Evolutionary conservation across 2,329 filamentous ascomycete species (phyloP), one percentile per base, ranked within the genome.

Genomic region (Sporothrix variecibatus): DNA sequence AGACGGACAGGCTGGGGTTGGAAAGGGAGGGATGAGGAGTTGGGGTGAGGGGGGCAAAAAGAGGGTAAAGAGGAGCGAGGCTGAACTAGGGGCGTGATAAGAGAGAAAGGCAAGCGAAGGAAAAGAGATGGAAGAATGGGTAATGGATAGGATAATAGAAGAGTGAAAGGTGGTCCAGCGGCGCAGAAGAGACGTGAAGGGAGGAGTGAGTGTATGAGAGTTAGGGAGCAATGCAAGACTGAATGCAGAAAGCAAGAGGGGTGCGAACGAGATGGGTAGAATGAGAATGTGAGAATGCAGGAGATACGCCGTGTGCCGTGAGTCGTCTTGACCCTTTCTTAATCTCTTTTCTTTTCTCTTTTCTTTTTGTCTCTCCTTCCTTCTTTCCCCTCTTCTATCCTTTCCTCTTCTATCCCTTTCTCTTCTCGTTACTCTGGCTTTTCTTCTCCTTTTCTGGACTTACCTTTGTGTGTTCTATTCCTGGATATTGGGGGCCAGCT

Each of bases 11-110:
- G 34, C 34, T 34, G 34, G 34, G 34, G 2, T 34, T 34, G 20
- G 8, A 15, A 64, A 43, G 60, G 34, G 20, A 31, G 60, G 58
- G 58, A 62, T 62, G 51, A 43, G 40, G 9, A 56, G 5, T 15
- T 26, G 64, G 34, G 40, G 64, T 46, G 64, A 67, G 38, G 40
- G 53, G 40, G 38, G 38, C 64, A 67, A n/a, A 64, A n/a, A 49
- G 7, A 67, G 38, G 23, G 31, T 34, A 46, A 46, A 28, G 38
- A 46, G 62, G 9, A 46, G 62, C 62, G 23, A 67, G 11, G 64
- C 40, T 49, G 60, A 31, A 40, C 34, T 12, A 64, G 58, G 60
- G 60, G 60, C 60, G 34, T 64, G 56, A 26, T 11, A 40, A 17
- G 9, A 23, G 26, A 34, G 34, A 34, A 5, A 34, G 34, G 8